Percentiles rank a stretch among this genome's conserved stretches.
These are phyloP conservation scores for Colletotrichum neosansevieriae DNA, from an alignment of 2,329 filamentous ascomycete genomes.

Conservation along the genomic window DNA sequence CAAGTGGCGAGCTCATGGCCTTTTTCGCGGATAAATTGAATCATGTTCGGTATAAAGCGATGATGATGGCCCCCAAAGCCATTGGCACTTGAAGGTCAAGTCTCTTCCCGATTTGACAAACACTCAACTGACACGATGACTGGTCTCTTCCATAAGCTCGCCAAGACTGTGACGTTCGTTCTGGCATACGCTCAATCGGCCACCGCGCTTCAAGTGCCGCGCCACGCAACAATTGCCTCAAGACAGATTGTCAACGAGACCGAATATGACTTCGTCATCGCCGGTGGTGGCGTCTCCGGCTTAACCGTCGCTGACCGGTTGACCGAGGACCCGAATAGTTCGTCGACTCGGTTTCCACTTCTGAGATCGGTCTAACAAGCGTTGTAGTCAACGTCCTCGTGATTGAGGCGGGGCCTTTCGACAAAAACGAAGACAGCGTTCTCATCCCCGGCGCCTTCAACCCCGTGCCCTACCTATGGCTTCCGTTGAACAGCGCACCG, in stretches of 20 bases:
- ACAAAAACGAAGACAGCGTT: conserved; percentile 45
- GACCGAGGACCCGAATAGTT: conserved; percentile 23
- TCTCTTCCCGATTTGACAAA: too few relatives aligned
- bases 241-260: not conserved
- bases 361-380: not conserved
- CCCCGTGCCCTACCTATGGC: conserved; percentile 48
- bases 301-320: conserved; percentile 31
- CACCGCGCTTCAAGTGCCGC: not conserved
- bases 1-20: too few relatives aligned
- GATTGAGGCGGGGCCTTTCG: conserved; percentile 46
- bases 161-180: not conserved
- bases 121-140: not conserved
- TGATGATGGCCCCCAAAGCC: not conserved
- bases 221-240: conserved; percentile 4
- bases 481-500: conserved; percentile 43
- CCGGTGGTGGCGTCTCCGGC: conserved; percentile 25
- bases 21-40: too few relatives aligned
- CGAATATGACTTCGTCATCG: conserved; percentile 29
- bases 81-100: not conserved
- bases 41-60: too few relatives aligned
- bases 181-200: not conserved
- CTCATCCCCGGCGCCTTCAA: conserved; percentile 47
- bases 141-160: not conserved
- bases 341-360: not conserved
- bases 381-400: conserved; percentile 45